phyloP scores from a whole-genome alignment of 495 filamentous ascomycete species.

The Aspergillus nanangensis region DNA sequence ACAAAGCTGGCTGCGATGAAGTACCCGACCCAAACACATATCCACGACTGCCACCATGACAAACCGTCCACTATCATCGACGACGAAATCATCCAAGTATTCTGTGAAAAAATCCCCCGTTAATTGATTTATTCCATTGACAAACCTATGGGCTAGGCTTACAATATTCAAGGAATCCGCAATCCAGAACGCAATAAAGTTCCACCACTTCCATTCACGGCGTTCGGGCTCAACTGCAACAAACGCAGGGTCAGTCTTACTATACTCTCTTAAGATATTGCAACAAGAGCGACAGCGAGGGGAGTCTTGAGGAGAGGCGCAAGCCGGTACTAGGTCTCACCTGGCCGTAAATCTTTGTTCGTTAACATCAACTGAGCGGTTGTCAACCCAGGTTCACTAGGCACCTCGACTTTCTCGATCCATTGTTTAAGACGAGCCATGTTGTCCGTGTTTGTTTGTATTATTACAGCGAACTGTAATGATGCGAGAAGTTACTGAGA shows the following conservation, averaged over 20 bases:
- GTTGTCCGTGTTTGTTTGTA: not conserved
- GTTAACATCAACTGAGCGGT: slow-evolving; percentile 86
- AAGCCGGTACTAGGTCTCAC: slow-evolving; percentile 29
- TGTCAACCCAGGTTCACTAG: slow-evolving; percentile 72
- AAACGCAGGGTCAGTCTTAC: slow-evolving; percentile 11
- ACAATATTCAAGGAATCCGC: slow-evolving; percentile 93
- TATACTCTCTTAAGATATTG: slow-evolving; percentile 2
- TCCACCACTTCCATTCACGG: slow-evolving; percentile 83
- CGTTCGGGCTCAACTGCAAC: slow-evolving; percentile 70
- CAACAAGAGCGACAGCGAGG: slow-evolving; percentile 3
- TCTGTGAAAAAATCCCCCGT: slow-evolving; percentile 34
- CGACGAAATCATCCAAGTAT: slow-evolving; percentile 96
- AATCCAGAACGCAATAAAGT: slow-evolving; percentile 90
- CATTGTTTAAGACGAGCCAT: slow-evolving; percentile 30
- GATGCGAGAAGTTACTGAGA: not conserved
- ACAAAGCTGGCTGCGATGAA: slow-evolving; percentile 72
- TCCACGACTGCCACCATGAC: slow-evolving; percentile 95
- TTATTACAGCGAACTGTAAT: not conserved
- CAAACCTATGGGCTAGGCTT: too few species aligned
- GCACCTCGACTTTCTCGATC: slow-evolving; percentile 60
- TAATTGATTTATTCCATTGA: too few species aligned
- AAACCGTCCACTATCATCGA: slow-evolving; percentile 74
- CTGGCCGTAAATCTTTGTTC: slow-evolving; percentile 85
- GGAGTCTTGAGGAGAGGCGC: slow-evolving; percentile 2
- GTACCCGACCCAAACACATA: slow-evolving; percentile 84